phyloP scores from a whole-genome alignment of 2,329 filamentous ascomycete genomes.

The Aspergillus sp. region DNA sequence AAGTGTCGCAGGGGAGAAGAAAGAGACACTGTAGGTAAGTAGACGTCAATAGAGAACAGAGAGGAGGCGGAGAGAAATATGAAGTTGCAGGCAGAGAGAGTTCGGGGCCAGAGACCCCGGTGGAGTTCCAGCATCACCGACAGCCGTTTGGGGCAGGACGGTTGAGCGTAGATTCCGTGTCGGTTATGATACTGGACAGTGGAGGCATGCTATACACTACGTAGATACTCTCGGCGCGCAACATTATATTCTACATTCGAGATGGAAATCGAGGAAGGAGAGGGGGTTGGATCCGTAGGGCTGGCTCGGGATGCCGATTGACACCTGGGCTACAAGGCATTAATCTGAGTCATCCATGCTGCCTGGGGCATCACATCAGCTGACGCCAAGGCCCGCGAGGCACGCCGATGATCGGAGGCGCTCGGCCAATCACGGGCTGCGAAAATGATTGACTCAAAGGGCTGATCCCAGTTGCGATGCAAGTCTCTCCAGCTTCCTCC shows the following conservation, averaged over 20 bases:
- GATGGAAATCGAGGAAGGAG: too few species aligned
- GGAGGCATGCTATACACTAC: too few species aligned
- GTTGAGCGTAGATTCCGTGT: not conserved
- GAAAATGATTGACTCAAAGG: slow-evolving; percentile 1
- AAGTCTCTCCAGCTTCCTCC: not conserved
- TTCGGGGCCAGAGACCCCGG: not conserved
- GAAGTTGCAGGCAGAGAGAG: not conserved
- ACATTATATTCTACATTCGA: too few species aligned
- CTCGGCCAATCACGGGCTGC: slow-evolving; percentile 1
- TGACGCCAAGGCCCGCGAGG: not conserved
- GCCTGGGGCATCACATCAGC: not conserved
- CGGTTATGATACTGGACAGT: too few species aligned
- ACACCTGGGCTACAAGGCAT: not conserved
- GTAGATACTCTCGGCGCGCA: too few species aligned
- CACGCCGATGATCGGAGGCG: slow-evolving; percentile 8
- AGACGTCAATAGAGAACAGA: not conserved
- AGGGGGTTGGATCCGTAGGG: too few species aligned
- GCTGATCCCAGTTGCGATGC: not conserved
- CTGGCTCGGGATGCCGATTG: not conserved
- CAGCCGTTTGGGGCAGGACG: too few species aligned
- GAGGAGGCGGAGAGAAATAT: not conserved
- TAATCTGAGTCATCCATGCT: not conserved
- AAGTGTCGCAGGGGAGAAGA: too few species aligned
- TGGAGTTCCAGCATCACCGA: not conserved
- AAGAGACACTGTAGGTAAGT: too few species aligned